phyloP scores from a whole-genome alignment of 78 protist species.

The Trichosphaerium sp. region DNA sequence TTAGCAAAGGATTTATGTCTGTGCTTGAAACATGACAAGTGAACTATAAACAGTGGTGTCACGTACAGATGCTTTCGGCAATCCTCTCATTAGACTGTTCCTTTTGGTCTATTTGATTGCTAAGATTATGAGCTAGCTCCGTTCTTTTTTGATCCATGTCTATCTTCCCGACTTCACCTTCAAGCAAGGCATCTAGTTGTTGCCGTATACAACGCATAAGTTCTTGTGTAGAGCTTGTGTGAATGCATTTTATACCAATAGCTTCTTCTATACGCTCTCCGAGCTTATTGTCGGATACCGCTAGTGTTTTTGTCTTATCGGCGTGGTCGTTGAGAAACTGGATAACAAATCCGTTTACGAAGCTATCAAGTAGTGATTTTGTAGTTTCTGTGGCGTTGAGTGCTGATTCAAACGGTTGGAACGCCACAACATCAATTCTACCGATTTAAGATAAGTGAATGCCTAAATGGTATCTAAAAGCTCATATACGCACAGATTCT shows the following conservation, averaged over 20 bases:
- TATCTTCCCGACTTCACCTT: constrained; percentile 2
- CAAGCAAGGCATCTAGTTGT: constrained; percentile 42
- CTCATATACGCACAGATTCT: not conserved
- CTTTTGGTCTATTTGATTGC: constrained; percentile 91
- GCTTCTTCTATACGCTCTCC: constrained; percentile 81
- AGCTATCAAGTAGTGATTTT: constrained; percentile 72
- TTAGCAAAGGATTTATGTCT: no score
- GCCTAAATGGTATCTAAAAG: not conserved
- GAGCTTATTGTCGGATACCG: constrained; percentile 80
- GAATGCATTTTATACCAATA: constrained; percentile 43
- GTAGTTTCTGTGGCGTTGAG: constrained; percentile 83
- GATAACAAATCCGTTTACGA: constrained; percentile 57
- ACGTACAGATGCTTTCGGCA: constrained; percentile 88
- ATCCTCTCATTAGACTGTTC: constrained; percentile 97
- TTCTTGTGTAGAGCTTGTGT: constrained; percentile 25
- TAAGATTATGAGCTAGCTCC: constrained; percentile 90
- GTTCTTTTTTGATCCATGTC: no score
- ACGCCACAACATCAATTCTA: not conserved
- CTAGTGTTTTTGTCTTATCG: constrained; percentile 58
- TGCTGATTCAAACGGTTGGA: constrained; percentile 72
- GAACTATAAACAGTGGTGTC: no score
- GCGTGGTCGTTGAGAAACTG: constrained; percentile 73
- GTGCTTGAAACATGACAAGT: no score
- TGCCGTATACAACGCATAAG: constrained; percentile 64
- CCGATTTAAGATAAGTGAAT: not conserved